phyloP scores from a whole-genome alignment of 306 rosid genomes.

The Rosa chinensis region DNA sequence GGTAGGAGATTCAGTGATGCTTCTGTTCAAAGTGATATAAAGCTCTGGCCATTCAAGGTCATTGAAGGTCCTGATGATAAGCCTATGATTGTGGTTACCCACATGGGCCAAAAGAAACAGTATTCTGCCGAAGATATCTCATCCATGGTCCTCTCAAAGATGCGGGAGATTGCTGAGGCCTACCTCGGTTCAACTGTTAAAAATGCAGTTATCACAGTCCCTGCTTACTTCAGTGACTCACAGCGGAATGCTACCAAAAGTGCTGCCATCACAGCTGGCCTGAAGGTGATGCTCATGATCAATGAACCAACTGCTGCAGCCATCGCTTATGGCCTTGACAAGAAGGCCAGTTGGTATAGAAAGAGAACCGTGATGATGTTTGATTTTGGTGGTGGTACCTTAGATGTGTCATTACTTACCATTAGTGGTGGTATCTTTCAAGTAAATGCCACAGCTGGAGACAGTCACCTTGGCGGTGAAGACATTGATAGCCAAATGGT shows the following conservation, averaged over 20 bases:
- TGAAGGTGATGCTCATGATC: not conserved
- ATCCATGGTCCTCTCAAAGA: not conserved
- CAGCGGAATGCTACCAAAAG: slow-evolving; percentile 32
- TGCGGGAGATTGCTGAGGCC: not conserved
- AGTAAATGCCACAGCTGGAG: not conserved
- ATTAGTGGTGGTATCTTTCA: too few species aligned
- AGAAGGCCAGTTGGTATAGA: not conserved
- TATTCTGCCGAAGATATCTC: slow-evolving; percentile 9
- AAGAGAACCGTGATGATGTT: not conserved
- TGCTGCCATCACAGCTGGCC: slow-evolving; percentile 8
- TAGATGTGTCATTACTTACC: not conserved
- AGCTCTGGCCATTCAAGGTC: slow-evolving; percentile 3
- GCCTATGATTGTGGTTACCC: slow-evolving; percentile 8
- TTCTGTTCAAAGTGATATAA: slow-evolving; percentile 4
- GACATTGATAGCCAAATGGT: not conserved
- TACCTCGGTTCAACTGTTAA: not conserved
- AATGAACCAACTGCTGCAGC: slow-evolving; percentile 21
- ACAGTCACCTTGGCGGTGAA: not conserved
- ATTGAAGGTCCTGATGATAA: not conserved
- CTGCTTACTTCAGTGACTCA: not conserved
- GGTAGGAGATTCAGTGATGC: slow-evolving; percentile 5
- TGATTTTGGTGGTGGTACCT: not conserved
- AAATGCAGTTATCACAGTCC: not conserved
- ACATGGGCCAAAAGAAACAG: not conserved
- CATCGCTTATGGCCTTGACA: slow-evolving; percentile 16